These are phyloP conservation scores for Rheum nobile DNA, from an alignment of 148 eudicot species.

Conservation along the genomic window DNA sequence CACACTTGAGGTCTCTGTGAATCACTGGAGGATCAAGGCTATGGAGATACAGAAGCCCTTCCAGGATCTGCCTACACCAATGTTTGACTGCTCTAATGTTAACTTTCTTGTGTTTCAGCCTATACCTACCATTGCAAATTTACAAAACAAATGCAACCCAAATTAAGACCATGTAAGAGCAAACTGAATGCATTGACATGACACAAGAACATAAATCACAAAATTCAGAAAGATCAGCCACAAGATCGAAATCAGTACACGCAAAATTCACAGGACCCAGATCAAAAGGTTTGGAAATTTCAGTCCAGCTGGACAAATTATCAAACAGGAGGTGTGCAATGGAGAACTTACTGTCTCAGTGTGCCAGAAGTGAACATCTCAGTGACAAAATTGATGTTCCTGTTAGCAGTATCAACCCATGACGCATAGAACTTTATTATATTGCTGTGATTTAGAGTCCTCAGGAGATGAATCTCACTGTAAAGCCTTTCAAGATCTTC, in stretches of 20 bases:
- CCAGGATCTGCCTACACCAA: conserved; percentile 36
- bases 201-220: too few species aligned
- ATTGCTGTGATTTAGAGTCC: conserved; percentile 13
- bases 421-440: conserved; percentile 14
- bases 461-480: conserved; percentile 14
- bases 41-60: conserved; percentile 27
- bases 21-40: conserved; percentile 32
- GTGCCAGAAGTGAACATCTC: conserved; percentile 18
- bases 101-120: conserved; percentile 32
- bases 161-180: not conserved
- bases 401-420: conserved; percentile 11
- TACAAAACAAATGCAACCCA: conserved; percentile 4
- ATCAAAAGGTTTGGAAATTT: not conserved
- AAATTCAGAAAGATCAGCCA: not conserved
- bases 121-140: conserved; percentile 18
- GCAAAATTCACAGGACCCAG: not conserved
- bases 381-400: conserved; percentile 18
- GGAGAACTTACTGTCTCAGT: conserved; percentile 11
- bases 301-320: not conserved
- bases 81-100: conserved; percentile 38
- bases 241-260: not conserved
- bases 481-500: conserved; percentile 15
- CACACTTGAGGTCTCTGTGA: conserved; percentile 36
- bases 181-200: not conserved
- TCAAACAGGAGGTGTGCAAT: not conserved